phyloP scores from a whole-genome alignment of 176 grass and related monocot species.

The Aegilops speltoides region DNA sequence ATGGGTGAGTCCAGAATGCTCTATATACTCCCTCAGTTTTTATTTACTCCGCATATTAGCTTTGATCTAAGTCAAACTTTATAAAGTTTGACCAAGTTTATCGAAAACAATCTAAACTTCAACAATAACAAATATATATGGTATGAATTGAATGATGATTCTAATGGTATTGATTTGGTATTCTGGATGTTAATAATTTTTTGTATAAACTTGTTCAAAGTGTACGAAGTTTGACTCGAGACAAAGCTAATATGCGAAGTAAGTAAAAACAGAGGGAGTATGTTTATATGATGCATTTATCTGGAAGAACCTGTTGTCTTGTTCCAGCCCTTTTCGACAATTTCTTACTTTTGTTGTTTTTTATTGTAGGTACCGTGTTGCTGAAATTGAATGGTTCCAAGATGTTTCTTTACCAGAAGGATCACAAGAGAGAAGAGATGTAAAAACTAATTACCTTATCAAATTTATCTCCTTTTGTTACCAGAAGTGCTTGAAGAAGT shows the following conservation, averaged over 20 bases:
- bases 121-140: too few relatives aligned
- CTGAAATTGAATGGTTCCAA: slow-evolving; percentile 95
- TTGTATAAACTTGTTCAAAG: too few relatives aligned
- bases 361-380: slow-evolving; percentile 79
- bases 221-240: too few relatives aligned
- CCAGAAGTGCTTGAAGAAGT: not conserved
- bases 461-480: not conserved
- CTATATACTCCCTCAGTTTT: not conserved
- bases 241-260: too few relatives aligned
- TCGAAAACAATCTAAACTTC: too few relatives aligned
- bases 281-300: not conserved
- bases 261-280: not conserved
- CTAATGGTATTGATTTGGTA: too few relatives aligned
- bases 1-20: slow-evolving; percentile 69
- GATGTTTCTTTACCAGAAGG: slow-evolving; percentile 75
- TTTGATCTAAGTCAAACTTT: too few relatives aligned
- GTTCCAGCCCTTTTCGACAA: slow-evolving; percentile 4
- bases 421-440: slow-evolving; percentile 75
- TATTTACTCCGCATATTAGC: too few relatives aligned
- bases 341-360: slow-evolving; percentile 33
- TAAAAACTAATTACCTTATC: slow-evolving; percentile 42
- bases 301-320: slow-evolving; percentile 2
- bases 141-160: too few relatives aligned
- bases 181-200: too few relatives aligned
- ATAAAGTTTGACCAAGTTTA: too few relatives aligned